Conservation (phyloP, 768 basidiomycete genomes). For the Neoboletus magnificus region DNA sequence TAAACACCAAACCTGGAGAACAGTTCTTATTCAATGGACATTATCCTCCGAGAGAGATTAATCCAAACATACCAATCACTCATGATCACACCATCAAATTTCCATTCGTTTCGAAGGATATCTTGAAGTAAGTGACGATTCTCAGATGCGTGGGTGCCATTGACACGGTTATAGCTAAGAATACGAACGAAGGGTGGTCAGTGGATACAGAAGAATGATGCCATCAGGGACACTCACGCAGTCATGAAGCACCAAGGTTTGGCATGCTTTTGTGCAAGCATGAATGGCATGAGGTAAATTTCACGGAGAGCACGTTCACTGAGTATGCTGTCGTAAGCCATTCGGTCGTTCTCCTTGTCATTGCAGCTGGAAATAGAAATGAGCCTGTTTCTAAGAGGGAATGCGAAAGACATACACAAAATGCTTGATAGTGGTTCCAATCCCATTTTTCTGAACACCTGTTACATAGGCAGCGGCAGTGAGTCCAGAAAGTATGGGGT, state of each 20-base stretch:
- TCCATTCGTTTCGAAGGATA: slow-evolving; percentile 72
- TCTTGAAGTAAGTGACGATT: slow-evolving; percentile 55
- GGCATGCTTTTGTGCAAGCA: slow-evolving; percentile 49
- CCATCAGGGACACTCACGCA: slow-evolving; percentile 41
- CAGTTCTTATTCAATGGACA: background rate
- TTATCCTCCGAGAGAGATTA: background rate
- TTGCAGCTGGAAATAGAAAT: slow-evolving; percentile 47
- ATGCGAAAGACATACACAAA: slow-evolving; percentile 51
- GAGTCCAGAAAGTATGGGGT: slow-evolving; percentile 69
- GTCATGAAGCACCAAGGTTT: slow-evolving; percentile 61
- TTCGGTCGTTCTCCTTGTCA: slow-evolving; percentile 78
- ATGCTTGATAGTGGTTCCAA: slow-evolving; percentile 78
- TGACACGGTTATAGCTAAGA: slow-evolving; percentile 67
- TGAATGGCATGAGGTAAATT: slow-evolving; percentile 61
- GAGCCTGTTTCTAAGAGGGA: background rate
- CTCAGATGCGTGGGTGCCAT: slow-evolving; percentile 71
- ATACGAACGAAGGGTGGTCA: background rate
- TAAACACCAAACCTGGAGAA: slow-evolving; percentile 66
- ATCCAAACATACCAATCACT: slow-evolving; percentile 63
- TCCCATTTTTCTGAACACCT: slow-evolving; percentile 72
- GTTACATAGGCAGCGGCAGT: slow-evolving; percentile 72
- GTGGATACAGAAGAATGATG: background rate
- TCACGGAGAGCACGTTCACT: slow-evolving; percentile 53
- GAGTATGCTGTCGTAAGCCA: slow-evolving; percentile 54
- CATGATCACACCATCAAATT: slow-evolving; percentile 71